Base-by-base conservation (phyloP, 164 flowering plant genomes). In the Magnolia officinalis region DNA sequence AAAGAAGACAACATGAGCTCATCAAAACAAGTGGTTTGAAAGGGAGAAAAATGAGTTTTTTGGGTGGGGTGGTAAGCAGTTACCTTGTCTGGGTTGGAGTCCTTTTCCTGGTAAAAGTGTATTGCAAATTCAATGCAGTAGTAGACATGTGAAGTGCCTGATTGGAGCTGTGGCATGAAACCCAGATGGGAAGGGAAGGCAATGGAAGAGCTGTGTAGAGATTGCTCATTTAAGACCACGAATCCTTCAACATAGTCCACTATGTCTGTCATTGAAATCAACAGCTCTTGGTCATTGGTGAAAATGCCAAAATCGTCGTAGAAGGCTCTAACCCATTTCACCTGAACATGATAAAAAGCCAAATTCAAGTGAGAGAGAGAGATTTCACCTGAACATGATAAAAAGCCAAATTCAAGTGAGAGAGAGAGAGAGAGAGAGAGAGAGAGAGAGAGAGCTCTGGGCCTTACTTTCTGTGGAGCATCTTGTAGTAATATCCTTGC, bases 231-330 rank as follows among this genome's bases (percentile, higher is more conserved):
- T 67, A 83, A 74, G 8, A 81, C 81, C 24, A 79, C 66, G 21
- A 83, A 81, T 16, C 86, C 86, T 76, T 83, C 86, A 14, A 83
- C 82, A 77, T 83, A 83, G 59, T 83, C 86, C 19, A 83, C 80
- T 66, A 11, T 67, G 31, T 79, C 76, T 71, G 14, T 70, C 86
- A 81, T 83, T 79, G 76, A 63, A 71, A 79, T 71, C 68, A 83
- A 59, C 14, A 77, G 45, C 74, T 83, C 79, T 74, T 79, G 86
- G 71, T 83, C 86, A 68, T 74, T 78, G 23, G 52, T 83, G 75
- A 83, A 83, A 45, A 8, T 67, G 21, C 76, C 81, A 76, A 83
- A 83, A 79, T 81, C 81, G 63, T 83, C 81, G 74, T 83, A 83
- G 68, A 79, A 77, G 13, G 82, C 80, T 77, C 86, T 81, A 66